Conservation (phyloP, 2,329 filamentous ascomycete species). For the Alternaria alternata region DNA sequence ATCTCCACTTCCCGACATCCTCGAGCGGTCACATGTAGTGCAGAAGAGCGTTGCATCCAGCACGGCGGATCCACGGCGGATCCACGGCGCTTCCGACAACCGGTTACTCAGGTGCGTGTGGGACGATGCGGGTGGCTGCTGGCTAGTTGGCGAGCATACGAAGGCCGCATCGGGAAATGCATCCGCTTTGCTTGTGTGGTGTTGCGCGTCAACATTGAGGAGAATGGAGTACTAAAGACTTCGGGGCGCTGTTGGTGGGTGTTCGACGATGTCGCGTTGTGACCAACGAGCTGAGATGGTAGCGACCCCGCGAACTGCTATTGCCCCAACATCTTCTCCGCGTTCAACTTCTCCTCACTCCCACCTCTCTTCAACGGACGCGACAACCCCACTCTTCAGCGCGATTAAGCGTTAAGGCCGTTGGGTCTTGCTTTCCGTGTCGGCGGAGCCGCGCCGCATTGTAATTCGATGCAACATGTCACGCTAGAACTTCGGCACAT, state of each 20-base stretch:
- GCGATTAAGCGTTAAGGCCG: neutral
- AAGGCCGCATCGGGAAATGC: slow-evolving; percentile 7
- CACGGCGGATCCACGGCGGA: neutral
- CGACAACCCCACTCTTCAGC: neutral
- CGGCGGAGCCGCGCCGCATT: neutral
- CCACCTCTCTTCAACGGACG: neutral
- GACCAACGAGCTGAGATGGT: neutral
- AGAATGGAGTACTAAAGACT: neutral
- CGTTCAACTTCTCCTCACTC: slow-evolving; percentile 1
- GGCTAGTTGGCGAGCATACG: slow-evolving; percentile 1
- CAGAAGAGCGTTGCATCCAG: neutral
- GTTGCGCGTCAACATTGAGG: neutral
- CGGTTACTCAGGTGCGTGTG: neutral
- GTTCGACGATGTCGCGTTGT: neutral
- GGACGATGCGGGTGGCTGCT: slow-evolving; percentile 7
- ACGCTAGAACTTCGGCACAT: slow-evolving; percentile 1
- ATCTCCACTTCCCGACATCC: neutral
- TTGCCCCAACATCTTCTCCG: neutral
- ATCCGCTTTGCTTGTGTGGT: slow-evolving; percentile 2
- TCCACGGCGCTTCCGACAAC: neutral
- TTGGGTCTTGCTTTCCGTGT: neutral
- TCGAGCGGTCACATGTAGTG: neutral
- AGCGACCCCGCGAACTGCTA: neutral
- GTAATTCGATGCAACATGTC: neutral
- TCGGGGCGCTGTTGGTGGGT: neutral